A percentile compares a stretch with the other conserved stretches of the same genome.
Evolutionary conservation across 257 asterid species (phyloP).

Genomic region (Rhazya stricta): DNA sequence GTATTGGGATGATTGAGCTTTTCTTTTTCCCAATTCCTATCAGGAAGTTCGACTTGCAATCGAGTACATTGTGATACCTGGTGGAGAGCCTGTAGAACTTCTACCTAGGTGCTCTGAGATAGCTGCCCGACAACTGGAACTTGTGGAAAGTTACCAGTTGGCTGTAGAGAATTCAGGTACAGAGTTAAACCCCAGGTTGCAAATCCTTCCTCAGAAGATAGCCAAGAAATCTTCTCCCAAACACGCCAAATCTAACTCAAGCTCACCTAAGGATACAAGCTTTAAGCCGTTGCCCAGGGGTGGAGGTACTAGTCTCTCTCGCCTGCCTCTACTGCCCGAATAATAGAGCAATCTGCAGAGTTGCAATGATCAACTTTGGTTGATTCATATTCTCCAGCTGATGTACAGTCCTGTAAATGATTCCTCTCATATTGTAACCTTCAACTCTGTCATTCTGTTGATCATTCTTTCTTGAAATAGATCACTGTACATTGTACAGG

Average conservation of each 20-base stretch:
- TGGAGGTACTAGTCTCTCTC: slow-evolving; percentile 35
- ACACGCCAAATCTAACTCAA: slow-evolving; percentile 24
- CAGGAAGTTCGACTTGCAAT: slow-evolving; percentile 96
- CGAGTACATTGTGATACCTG: slow-evolving; percentile 95
- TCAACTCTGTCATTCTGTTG: not conserved
- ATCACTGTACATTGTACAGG: not conserved
- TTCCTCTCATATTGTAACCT: slow-evolving; percentile 4
- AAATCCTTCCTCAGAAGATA: slow-evolving; percentile 79
- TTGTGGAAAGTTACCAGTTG: slow-evolving; percentile 81
- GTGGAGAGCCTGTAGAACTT: slow-evolving; percentile 93
- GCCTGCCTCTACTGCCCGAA: slow-evolving; percentile 70
- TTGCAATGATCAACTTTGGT: slow-evolving; percentile 26
- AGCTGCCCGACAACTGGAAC: slow-evolving; percentile 83
- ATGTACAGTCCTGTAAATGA: slow-evolving; percentile 40
- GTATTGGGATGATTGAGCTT: not conserved
- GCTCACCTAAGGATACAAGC: slow-evolving; percentile 20
- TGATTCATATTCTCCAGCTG: slow-evolving; percentile 27
- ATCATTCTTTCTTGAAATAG: not conserved
- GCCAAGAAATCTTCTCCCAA: slow-evolving; percentile 31
- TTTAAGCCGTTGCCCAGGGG: slow-evolving; percentile 21
- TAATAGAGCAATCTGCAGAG: slow-evolving; percentile 13
- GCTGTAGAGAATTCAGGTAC: slow-evolving; percentile 86
- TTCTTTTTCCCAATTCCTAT: not conserved
- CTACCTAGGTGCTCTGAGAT: slow-evolving; percentile 93
- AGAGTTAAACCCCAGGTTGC: slow-evolving; percentile 72